Evolutionary conservation across 345 rosid genomes (phyloP).

Genomic region (Citrus unshiu): DNA sequence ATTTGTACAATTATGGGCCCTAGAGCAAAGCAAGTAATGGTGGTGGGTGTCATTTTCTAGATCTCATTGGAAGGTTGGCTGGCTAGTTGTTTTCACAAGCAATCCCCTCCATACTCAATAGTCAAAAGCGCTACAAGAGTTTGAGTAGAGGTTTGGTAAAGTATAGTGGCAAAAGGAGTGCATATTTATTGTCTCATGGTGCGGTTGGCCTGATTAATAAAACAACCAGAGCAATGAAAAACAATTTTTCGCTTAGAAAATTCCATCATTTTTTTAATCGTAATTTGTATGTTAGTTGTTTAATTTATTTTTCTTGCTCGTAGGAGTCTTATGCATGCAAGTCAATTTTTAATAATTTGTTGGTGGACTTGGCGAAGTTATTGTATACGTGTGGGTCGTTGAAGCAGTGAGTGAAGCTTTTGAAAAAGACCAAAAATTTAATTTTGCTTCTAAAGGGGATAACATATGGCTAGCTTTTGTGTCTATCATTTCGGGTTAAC

Average conservation of each 20-base stretch:
- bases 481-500: neutral
- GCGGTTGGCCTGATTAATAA: too few relatives aligned
- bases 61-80: slow-evolving; percentile 15
- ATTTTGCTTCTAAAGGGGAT: neutral
- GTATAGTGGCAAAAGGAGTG: slow-evolving; percentile 21
- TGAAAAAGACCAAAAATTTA: neutral
- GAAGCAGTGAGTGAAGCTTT: neutral
- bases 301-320: neutral
- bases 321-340: neutral
- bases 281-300: neutral
- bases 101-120: slow-evolving; percentile 9
- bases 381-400: neutral
- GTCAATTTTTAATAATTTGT: neutral
- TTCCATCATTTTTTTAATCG: neutral
- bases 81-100: slow-evolving; percentile 46
- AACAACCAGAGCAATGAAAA: too few relatives aligned
- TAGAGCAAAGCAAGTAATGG: neutral
- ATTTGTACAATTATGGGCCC: neutral
- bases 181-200: slow-evolving; percentile 1
- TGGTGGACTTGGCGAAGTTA: neutral
- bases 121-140: slow-evolving; percentile 26
- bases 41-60: slow-evolving; percentile 27
- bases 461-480: neutral
- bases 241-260: neutral
- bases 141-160: slow-evolving; percentile 66